Percentiles rank a stretch among this genome's conserved stretches.
These are phyloP conservation scores for Polygonum maritimum DNA, from an alignment of 148 eudicot species.

Conservation along the genomic window DNA sequence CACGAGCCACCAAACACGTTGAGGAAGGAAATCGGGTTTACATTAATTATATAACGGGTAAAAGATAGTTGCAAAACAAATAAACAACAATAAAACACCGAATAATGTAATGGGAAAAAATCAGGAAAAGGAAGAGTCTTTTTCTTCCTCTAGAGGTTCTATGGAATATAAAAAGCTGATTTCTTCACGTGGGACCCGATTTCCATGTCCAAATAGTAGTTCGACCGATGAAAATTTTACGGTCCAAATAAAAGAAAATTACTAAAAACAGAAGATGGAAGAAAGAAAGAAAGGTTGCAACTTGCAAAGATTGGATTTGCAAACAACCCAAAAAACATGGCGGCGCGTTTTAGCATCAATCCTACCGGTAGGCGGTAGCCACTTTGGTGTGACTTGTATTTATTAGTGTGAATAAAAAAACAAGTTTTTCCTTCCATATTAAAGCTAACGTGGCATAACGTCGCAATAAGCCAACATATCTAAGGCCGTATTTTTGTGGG, in stretches of 20 bases:
- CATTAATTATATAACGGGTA: slow-evolving; percentile 3
- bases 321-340: neutral
- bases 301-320: neutral
- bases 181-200: neutral
- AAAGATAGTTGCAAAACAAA: neutral
- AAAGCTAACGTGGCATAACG: neutral
- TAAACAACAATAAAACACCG: neutral
- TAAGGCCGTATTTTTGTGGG: too few species aligned
- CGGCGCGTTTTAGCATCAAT: neutral
- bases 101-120: neutral
- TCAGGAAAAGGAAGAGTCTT: neutral
- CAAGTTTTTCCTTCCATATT: too few species aligned
- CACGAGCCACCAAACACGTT: neutral
- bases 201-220: neutral
- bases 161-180: neutral
- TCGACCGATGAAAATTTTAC: too few species aligned
- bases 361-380: neutral
- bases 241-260: neutral
- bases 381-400: neutral
- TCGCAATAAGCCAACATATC: neutral
- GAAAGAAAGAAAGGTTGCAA: too few species aligned
- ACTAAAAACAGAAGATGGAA: neutral
- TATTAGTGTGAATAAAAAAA: too few species aligned
- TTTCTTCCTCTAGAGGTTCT: neutral
- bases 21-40: neutral